phyloP scores from a whole-genome alignment of 352 stramenopile genomes.

The Globisporangium nodosum region DNA sequence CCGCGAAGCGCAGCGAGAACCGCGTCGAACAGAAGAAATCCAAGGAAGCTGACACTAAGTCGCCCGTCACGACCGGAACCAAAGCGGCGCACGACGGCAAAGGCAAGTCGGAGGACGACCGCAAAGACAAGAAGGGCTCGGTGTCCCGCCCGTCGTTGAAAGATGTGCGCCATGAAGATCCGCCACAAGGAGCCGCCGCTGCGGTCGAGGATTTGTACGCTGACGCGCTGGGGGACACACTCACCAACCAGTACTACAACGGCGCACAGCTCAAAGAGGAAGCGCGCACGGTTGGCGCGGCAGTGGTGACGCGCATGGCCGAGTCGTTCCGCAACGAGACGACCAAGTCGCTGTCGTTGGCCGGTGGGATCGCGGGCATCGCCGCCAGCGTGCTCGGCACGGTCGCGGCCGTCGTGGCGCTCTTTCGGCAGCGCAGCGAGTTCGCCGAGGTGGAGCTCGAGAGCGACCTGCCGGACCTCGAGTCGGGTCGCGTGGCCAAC shows the following conservation, averaged over 20 bases:
- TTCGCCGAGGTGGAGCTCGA: conserved; percentile 5
- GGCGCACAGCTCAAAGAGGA: conserved; percentile 1
- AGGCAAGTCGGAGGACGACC: not conserved
- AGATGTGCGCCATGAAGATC: not conserved
- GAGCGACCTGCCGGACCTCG: conserved; percentile 13
- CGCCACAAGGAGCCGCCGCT: not conserved
- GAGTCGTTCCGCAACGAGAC: conserved; percentile 14
- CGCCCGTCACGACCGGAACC: no score
- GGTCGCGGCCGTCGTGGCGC: conserved; percentile 15
- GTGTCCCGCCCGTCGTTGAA: no score
- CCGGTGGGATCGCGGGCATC: conserved; percentile 10
- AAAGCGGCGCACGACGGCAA: not conserved
- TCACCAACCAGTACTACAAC: conserved; percentile 10
- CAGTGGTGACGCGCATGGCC: conserved; percentile 13
- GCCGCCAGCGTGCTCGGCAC: conserved; percentile 13
- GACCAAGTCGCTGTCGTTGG: conserved; percentile 9
- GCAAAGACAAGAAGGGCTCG: not conserved
- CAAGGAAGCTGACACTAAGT: no score
- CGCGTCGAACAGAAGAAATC: no score
- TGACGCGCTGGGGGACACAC: not conserved
- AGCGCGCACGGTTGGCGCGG: conserved; percentile 4
- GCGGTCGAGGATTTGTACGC: not conserved
- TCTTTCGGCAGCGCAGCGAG: conserved; percentile 12
- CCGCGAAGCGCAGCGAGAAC: not conserved
- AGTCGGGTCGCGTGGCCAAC: conserved; percentile 5